Conservation (phyloP, 306 rosid genomes). For the Lotus japonicus region DNA sequence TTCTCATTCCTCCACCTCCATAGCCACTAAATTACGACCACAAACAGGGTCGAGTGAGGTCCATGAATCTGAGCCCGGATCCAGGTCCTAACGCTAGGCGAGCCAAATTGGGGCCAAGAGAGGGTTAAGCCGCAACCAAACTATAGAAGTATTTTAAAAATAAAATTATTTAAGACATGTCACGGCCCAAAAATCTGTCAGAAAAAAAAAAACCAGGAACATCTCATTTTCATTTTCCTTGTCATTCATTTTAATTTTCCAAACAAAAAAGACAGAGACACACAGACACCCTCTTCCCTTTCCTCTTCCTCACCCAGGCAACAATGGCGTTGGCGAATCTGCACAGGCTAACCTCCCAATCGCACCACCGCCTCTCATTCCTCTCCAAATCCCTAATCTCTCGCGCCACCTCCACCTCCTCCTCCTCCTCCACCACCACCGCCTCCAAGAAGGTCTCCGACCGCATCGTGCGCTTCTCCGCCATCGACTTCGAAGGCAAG, state of each 20-base stretch:
- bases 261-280: not conserved
- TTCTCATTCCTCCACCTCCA: no score
- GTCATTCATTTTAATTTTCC: not conserved
- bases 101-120: no score
- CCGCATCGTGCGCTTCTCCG: slow-evolving; percentile 70
- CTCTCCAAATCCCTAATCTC: slow-evolving; percentile 53
- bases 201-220: no score
- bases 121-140: no score
- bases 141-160: no score
- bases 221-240: not conserved
- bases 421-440: not conserved
- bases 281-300: not conserved
- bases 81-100: no score
- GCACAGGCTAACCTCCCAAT: slow-evolving; percentile 43
- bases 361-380: slow-evolving; percentile 47
- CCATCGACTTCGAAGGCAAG: slow-evolving; percentile 63
- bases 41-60: no score
- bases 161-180: no score
- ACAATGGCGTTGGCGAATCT: slow-evolving; percentile 69
- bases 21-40: no score
- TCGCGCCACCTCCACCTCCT: slow-evolving; percentile 25
- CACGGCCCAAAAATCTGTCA: no score
- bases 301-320: not conserved
- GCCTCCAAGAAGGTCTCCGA: slow-evolving; percentile 62
- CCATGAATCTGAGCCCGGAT: no score